These are phyloP conservation scores for Monascus ruber DNA, from an alignment of 2,329 filamentous ascomycete genomes.

Conservation along the genomic window DNA sequence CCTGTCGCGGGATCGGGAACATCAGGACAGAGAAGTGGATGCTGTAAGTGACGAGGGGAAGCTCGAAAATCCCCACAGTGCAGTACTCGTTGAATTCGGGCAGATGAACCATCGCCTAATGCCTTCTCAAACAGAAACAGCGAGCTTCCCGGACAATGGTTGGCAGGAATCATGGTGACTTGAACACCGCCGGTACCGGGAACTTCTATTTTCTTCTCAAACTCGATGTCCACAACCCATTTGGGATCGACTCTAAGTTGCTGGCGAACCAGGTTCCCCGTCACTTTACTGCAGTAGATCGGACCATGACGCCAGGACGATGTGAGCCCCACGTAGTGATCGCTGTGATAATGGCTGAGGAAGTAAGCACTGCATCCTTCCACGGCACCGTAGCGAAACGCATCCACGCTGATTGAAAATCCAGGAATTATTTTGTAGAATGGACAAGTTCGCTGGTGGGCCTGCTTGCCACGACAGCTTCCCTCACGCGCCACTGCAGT, in stretches of 20 bases:
- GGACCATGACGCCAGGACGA: conserved; percentile 84
- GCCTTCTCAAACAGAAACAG: conserved; percentile 84
- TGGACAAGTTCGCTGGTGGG: conserved; percentile 82
- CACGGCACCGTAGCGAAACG: conserved; percentile 88
- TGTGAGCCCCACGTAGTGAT: conserved; percentile 89
- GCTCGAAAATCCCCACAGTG: conserved; percentile 96
- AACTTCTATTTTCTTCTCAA: conserved; percentile 67
- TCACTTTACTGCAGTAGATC: conserved; percentile 92
- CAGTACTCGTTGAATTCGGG: conserved; percentile 63
- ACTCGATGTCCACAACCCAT: conserved; percentile 76
- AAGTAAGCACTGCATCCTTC: conserved; percentile 91
- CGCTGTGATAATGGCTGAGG: conserved; percentile 93
- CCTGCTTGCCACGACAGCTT: conserved; percentile 68
- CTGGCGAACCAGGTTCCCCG: conserved; percentile 74
- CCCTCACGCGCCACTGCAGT: conserved; percentile 70
- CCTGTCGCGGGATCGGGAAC: conserved; percentile 58
- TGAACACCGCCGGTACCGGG: conserved; percentile 70
- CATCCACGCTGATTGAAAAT: conserved; percentile 86
- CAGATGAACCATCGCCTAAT: conserved; percentile 47
- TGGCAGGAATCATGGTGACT: conserved; percentile 92
- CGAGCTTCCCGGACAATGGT: conserved; percentile 92
- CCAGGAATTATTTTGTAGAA: conserved; percentile 98
- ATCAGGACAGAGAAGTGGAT: conserved; percentile 70
- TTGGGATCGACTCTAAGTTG: conserved; percentile 77
- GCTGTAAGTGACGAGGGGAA: conserved; percentile 69